phyloP scores from a whole-genome alignment of 1,139 yeast genomes.

The Scheffersomyces lignicola region DNA sequence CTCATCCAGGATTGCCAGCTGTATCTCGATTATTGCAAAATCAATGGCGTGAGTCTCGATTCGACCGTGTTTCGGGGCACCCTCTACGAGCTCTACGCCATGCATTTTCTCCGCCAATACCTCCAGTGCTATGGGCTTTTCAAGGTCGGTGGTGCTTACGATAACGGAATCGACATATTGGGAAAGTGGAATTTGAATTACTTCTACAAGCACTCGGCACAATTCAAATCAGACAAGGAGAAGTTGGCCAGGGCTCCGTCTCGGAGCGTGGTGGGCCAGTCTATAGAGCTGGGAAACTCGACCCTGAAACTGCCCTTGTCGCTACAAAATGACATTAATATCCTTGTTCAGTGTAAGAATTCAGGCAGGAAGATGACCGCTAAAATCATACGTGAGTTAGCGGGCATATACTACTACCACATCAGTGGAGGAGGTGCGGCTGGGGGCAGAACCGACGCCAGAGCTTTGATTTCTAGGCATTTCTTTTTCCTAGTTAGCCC shows the following conservation, averaged over 20 bases:
- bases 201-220: slow-evolving; percentile 18
- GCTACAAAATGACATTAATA: slow-evolving; percentile 27
- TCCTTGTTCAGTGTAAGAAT: slow-evolving; percentile 62
- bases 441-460: slow-evolving; percentile 8
- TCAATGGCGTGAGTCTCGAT: slow-evolving; percentile 19
- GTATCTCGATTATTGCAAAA: slow-evolving; percentile 31
- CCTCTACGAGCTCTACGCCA: slow-evolving; percentile 61
- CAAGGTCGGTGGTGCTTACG: slow-evolving; percentile 66
- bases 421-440: slow-evolving; percentile 26
- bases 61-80: slow-evolving; percentile 68
- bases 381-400: slow-evolving; percentile 54
- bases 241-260: not conserved
- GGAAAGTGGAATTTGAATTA: slow-evolving; percentile 57
- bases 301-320: slow-evolving; percentile 15
- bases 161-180: slow-evolving; percentile 69
- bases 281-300: slow-evolving; percentile 14
- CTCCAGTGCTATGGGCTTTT: slow-evolving; percentile 43
- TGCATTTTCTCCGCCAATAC: slow-evolving; percentile 42
- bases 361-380: slow-evolving; percentile 49
- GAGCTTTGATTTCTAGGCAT: slow-evolving; percentile 18
- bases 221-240: slow-evolving; percentile 11
- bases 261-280: slow-evolving; percentile 13
- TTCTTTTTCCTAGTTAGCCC: slow-evolving; percentile 56
- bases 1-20: slow-evolving; percentile 22
- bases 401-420: slow-evolving; percentile 54